Evolutionary conservation across 2,329 filamentous ascomycete genomes (phyloP).

Genomic region (Daldinia sp.): DNA sequence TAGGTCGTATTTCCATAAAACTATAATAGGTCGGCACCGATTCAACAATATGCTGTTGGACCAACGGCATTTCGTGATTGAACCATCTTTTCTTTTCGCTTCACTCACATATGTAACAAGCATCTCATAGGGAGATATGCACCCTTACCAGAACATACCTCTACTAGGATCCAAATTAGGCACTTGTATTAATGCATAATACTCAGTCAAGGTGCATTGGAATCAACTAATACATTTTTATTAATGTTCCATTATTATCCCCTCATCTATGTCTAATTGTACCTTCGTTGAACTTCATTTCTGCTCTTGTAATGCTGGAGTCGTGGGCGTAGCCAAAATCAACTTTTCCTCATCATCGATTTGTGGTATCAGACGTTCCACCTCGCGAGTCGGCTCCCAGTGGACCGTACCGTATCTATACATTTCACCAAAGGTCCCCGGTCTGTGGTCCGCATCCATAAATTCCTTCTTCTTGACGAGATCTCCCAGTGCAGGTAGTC

Average conservation of each 20-base stretch:
- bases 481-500: constrained; percentile 51
- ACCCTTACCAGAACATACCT: no score
- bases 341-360: not conserved
- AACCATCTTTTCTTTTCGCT: no score
- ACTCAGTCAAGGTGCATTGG: no score
- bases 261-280: not conserved
- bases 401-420: constrained; percentile 54
- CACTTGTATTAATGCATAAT: no score
- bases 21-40: no score
- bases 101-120: no score
- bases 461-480: constrained; percentile 46
- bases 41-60: no score
- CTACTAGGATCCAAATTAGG: no score
- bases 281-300: not conserved
- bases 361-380: not conserved
- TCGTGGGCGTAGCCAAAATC: not conserved
- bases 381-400: constrained; percentile 48
- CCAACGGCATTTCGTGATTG: no score
- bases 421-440: constrained; percentile 53
- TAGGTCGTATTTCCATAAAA: no score
- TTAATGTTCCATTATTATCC: not conserved
- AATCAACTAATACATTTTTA: not conserved
- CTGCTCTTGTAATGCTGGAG: not conserved
- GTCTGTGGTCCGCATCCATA: constrained; percentile 49
- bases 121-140: no score